Evolutionary conservation across 1,139 yeast genomes (phyloP).

Genomic region (Zygosaccharomyces sapae): DNA sequence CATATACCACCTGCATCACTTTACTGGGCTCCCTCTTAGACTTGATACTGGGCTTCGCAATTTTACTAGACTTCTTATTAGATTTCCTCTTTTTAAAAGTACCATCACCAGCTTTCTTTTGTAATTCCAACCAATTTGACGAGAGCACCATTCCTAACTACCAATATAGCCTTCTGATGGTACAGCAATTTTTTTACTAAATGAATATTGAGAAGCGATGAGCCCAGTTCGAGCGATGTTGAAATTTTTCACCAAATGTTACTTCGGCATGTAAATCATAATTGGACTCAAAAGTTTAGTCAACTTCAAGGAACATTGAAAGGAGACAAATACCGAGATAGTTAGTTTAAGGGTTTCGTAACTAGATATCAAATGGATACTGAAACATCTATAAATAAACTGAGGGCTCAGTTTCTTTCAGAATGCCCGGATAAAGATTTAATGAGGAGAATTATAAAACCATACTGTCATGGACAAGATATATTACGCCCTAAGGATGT

Average conservation of each 20-base stretch:
- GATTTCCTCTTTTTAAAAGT: slow-evolving; percentile 3
- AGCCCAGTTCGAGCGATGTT: slow-evolving; percentile 3
- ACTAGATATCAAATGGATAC: slow-evolving; percentile 27
- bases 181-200: not conserved
- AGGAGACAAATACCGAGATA: not conserved
- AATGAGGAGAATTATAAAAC: slow-evolving; percentile 32
- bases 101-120: slow-evolving; percentile 7
- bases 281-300: not conserved
- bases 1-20: slow-evolving; percentile 34
- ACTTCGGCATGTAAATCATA: slow-evolving; percentile 1
- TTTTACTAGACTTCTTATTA: slow-evolving; percentile 3
- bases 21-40: slow-evolving; percentile 17
- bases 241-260: not conserved
- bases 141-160: slow-evolving; percentile 31
- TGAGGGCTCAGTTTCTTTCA: slow-evolving; percentile 33
- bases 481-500: not conserved
- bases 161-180: not conserved
- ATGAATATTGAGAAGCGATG: not conserved
- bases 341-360: not conserved
- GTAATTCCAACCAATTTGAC: slow-evolving; percentile 33
- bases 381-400: slow-evolving; percentile 27
- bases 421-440: slow-evolving; percentile 33
- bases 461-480: slow-evolving; percentile 19
- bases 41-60: slow-evolving; percentile 7
- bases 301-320: not conserved